phyloP scores from a whole-genome alignment of 2,329 filamentous ascomycete genomes.

The Xylogone sp. region DNA sequence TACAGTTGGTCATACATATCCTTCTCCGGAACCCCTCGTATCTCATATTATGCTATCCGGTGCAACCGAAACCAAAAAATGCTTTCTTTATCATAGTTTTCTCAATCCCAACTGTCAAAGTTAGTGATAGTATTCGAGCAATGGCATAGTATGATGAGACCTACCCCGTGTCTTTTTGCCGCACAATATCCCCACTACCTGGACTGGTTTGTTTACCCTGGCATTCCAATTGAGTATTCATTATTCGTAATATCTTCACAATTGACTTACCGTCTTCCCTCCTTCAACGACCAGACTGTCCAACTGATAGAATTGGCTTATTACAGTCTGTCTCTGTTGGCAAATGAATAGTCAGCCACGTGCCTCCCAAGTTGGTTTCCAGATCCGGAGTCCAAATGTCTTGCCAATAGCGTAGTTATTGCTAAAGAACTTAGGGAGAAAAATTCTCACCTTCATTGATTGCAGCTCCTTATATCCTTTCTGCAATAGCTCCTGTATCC shows the following conservation, averaged over 20 bases:
- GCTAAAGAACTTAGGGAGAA: not conserved
- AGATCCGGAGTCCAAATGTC: not conserved
- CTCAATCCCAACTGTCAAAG: conserved; percentile 28
- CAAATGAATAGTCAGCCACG: conserved; percentile 11
- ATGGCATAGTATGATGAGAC: conserved; percentile 21
- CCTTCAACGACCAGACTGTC: conserved; percentile 91
- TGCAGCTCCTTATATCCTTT: conserved; percentile 84
- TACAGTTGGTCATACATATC: not conserved
- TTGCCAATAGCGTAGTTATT: too few relatives aligned
- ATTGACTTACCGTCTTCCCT: conserved; percentile 63
- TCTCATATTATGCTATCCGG: not conserved
- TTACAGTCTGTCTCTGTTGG: conserved; percentile 81
- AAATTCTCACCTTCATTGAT: conserved; percentile 75
- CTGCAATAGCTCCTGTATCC: conserved; percentile 85
- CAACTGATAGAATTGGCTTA: conserved; percentile 92
- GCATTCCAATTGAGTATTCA: not conserved
- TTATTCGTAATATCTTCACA: conserved; percentile 13
- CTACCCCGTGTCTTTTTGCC: conserved; percentile 79
- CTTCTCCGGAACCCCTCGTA: not conserved
- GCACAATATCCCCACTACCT: conserved; percentile 58
- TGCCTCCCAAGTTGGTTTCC: not conserved
- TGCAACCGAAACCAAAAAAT: not conserved
- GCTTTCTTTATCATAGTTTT: conserved; percentile 2
- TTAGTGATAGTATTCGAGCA: conserved; percentile 6
- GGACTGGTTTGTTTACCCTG: conserved; percentile 68